Percentiles rank a stretch among this genome's conserved stretches.
These are phyloP conservation scores for Erysimum pusillum DNA, from an alignment of 441 rosid species.

Conservation along the genomic window DNA sequence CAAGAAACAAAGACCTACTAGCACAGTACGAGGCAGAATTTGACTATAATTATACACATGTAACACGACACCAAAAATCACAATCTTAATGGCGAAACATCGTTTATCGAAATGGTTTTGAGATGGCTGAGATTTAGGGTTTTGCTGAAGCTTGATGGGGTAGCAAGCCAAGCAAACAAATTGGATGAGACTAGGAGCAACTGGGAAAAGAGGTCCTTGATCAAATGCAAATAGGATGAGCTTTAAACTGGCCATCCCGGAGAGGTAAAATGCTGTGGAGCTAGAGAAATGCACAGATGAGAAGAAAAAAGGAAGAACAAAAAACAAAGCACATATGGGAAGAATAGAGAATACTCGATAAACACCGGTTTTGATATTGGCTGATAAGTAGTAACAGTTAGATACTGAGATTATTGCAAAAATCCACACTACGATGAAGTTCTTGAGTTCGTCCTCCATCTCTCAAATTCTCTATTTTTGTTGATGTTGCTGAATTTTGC, in stretches of 20 bases:
- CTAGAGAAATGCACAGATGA: constrained; percentile 33
- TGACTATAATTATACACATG: constrained; percentile 35
- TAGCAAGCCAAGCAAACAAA: constrained; percentile 51
- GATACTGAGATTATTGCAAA: constrained; percentile 39
- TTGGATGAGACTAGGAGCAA: neutral
- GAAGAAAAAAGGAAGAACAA: constrained; percentile 44
- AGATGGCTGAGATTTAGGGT: constrained; percentile 30
- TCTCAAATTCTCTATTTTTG: too few species aligned
- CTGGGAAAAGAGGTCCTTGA: constrained; percentile 43
- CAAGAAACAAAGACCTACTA: constrained; percentile 39
- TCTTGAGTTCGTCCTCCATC: constrained; percentile 51
- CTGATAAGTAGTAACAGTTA: constrained; percentile 49
- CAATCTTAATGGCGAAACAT: constrained; percentile 40
- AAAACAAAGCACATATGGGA: constrained; percentile 52
- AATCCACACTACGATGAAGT: constrained; percentile 46
- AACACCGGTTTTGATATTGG: constrained; percentile 45
- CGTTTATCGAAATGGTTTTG: too few species aligned
- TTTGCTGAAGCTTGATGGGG: constrained; percentile 54
- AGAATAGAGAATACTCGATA: constrained; percentile 50
- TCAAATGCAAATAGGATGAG: constrained; percentile 54
- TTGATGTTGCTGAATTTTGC: too few species aligned
- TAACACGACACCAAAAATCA: neutral
- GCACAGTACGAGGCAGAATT: constrained; percentile 1
- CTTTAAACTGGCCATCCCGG: constrained; percentile 54
- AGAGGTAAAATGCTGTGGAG: constrained; percentile 37